phyloP scores from a whole-genome alignment of 2,329 filamentous ascomycete genomes.

The Nemania abortiva region DNA sequence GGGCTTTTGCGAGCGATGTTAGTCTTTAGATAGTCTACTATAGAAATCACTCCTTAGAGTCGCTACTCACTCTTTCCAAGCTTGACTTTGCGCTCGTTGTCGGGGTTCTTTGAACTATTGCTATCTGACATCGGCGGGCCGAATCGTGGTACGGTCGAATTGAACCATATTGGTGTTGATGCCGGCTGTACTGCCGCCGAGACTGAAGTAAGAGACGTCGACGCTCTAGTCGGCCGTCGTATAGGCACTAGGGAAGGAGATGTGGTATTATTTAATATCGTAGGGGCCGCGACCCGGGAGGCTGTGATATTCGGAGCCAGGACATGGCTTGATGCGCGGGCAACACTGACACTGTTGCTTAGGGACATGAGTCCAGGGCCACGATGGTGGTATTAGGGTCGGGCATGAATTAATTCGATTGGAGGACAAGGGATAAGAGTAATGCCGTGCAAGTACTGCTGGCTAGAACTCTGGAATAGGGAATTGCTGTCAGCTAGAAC shows the following conservation, averaged over 20 bases:
- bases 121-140: conserved; percentile 42
- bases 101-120: conserved; percentile 52
- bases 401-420: conserved; percentile 49
- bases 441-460: conserved; percentile 27
- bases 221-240: conserved; percentile 30
- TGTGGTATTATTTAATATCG: conserved; percentile 9
- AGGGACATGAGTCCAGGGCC: conserved; percentile 53
- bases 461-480: conserved; percentile 8
- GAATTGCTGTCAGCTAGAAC: not conserved
- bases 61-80: conserved; percentile 68
- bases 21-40: conserved; percentile 12
- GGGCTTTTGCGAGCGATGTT: conserved; percentile 58
- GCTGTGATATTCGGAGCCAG: conserved; percentile 41
- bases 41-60: not conserved
- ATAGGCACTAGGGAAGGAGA: conserved; percentile 23
- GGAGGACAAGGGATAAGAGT: not conserved
- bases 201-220: conserved; percentile 32
- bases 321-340: conserved; percentile 49
- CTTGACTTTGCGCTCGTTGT: conserved; percentile 71
- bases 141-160: conserved; percentile 52
- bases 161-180: conserved; percentile 60
- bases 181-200: conserved; percentile 44
- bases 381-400: conserved; percentile 41
- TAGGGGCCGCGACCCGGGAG: conserved; percentile 37
- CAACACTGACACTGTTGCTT: conserved; percentile 47